Evolutionary conservation across 2,329 filamentous ascomycete species (phyloP).

Genomic region (Parafenestella ontariensis): DNA sequence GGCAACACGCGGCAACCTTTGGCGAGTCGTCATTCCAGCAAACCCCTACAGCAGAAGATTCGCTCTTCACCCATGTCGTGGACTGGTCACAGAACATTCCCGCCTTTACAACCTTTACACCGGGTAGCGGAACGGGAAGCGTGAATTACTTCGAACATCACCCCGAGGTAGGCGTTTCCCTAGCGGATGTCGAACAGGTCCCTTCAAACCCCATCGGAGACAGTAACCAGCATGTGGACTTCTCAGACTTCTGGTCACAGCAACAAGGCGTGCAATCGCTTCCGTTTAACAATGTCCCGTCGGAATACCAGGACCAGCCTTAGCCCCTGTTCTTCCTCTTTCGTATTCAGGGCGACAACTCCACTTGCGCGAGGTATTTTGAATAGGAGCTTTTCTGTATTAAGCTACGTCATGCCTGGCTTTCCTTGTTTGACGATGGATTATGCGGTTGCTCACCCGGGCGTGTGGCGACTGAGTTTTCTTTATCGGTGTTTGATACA

Average conservation of each 20-base stretch:
- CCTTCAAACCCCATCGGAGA: background rate
- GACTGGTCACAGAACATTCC: slow-evolving; percentile 2
- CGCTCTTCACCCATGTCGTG: background rate
- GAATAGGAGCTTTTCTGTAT: too few species aligned
- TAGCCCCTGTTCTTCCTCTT: background rate
- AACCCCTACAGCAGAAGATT: background rate
- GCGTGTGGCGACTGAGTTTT: background rate
- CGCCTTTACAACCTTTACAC: background rate
- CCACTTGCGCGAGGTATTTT: too few species aligned
- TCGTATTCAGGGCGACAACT: too few species aligned
- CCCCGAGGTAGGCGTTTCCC: slow-evolving; percentile 4
- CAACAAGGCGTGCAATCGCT: background rate
- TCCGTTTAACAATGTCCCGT: background rate
- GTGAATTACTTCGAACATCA: slow-evolving; percentile 7
- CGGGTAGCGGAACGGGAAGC: background rate
- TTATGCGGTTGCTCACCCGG: background rate
- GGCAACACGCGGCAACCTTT: slow-evolving; percentile 4
- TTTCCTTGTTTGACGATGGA: background rate
- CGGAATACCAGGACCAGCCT: background rate
- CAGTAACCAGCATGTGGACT: background rate
- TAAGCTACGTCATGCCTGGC: too few species aligned
- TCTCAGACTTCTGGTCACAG: slow-evolving; percentile 2
- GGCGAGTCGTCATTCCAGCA: background rate
- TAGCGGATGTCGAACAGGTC: slow-evolving; percentile 8
- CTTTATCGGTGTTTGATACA: background rate